phyloP scores from a whole-genome alignment of 192 early-diverging fungal genomes.

The Backusella mclennaniae region DNA sequence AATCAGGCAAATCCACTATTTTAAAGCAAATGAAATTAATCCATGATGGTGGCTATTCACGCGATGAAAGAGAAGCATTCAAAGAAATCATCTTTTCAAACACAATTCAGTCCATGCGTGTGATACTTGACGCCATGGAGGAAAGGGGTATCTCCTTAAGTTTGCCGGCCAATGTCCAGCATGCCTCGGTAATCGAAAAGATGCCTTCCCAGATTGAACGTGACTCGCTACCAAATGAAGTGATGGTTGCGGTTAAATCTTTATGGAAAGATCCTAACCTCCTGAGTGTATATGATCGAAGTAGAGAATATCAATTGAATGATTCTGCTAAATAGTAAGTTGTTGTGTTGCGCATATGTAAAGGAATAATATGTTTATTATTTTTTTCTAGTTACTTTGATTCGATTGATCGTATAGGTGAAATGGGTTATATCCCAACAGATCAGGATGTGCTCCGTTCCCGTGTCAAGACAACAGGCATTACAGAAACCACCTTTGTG shows the following conservation, averaged over 20 bases:
- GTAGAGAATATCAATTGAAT: constrained; percentile 93
- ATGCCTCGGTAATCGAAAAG: constrained; percentile 73
- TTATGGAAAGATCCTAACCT: constrained; percentile 87
- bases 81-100: constrained; percentile 96
- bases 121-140: constrained; percentile 93
- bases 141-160: constrained; percentile 74
- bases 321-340: constrained; percentile 95
- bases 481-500: constrained; percentile 92
- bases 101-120: constrained; percentile 91
- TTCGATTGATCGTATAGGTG: constrained; percentile 87
- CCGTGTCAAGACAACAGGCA: constrained; percentile 96
- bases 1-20: constrained; percentile 96
- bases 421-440: constrained; percentile 77
- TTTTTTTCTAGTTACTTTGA: constrained; percentile 80
- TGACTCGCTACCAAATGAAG: constrained; percentile 79
- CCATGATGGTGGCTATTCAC: constrained; percentile 90
- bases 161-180: constrained; percentile 61
- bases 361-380: not conserved
- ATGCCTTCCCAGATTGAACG: constrained; percentile 88
- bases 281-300: constrained; percentile 74
- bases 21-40: constrained; percentile 98
- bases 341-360: not conserved
- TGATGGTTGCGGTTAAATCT: constrained; percentile 73
- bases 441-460: constrained; percentile 97
- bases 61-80: constrained; percentile 88